phyloP scores from a whole-genome alignment of 2,329 filamentous ascomycete species.

The Elsinoe australis region DNA sequence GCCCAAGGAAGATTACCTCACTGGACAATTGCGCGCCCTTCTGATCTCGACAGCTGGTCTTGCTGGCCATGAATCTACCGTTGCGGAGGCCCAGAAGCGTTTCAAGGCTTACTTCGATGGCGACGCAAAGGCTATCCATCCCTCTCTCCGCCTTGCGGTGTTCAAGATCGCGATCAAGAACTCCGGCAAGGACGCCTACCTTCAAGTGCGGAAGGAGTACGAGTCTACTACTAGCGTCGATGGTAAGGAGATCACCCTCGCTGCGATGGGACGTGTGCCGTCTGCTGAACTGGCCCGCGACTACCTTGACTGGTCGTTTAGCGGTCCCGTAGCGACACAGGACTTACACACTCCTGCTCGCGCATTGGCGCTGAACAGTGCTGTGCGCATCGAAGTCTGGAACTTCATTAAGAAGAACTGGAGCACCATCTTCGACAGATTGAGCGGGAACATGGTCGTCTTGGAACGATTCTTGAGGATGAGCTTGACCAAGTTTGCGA shows the following conservation, averaged over 20 bases:
- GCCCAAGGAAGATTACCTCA: constrained; percentile 72
- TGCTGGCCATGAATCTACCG: constrained; percentile 63
- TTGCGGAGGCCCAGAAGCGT: constrained; percentile 65
- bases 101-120: constrained; percentile 72
- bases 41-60: constrained; percentile 68
- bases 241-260: constrained; percentile 78
- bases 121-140: constrained; percentile 64
- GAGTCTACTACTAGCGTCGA: constrained; percentile 75
- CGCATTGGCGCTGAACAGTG: constrained; percentile 63
- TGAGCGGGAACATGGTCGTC: constrained; percentile 75
- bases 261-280: constrained; percentile 66
- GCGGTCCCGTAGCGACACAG: constrained; percentile 72
- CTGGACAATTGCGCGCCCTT: constrained; percentile 71
- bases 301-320: constrained; percentile 68
- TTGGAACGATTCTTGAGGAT: constrained; percentile 81
- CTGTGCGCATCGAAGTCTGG: constrained; percentile 71
- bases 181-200: constrained; percentile 60
- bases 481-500: constrained; percentile 70
- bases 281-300: constrained; percentile 60
- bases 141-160: constrained; percentile 70
- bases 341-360: constrained; percentile 80
- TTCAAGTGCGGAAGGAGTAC: constrained; percentile 78
- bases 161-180: constrained; percentile 73
- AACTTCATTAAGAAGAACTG: constrained; percentile 79
- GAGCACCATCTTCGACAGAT: constrained; percentile 60